Base-by-base conservation (phyloP, 1,284 basidiomycete genomes). In the Pseudozyma hubeiensis region DNA sequence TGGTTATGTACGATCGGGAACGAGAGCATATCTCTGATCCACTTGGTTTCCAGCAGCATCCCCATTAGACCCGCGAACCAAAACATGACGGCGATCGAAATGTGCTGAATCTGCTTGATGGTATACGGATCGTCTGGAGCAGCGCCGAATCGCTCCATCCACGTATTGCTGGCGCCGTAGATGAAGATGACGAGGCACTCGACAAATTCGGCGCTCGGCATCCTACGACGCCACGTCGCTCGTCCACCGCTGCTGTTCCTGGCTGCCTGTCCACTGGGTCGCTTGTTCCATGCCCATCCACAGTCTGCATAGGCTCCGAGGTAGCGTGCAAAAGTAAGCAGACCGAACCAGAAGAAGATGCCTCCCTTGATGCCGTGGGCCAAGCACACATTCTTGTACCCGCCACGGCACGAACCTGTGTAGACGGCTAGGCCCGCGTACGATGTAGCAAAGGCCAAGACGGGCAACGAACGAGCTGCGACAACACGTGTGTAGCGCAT, bases 61-160 rank as follows among this genome's bases (percentile, higher is more conserved):
- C 94, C 95, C 13, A 94, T 85, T 4, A 94, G 87, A 5, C 95
- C 95, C 10, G 92, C 93, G 79, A 94, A 96, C 90, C 93, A 97
- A 86, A 96, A 97, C 94, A 95, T 96, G 78, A 90, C 84, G 9
- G 94, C 94, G 68, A 98, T 97, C 60, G 91, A 90, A 72, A 97
- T 96, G 84, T 98, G 96, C 84, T 98, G 94, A 19, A 97, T 89
- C 84, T 97, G 90, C 86, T 96, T 97, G 51, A 94, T 92, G 1
- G 92, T 92, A 85, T 89, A 97, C 4, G 94, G 93, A 81, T 92
- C 90, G 17, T 92, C 93, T 0, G 91, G 85, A 19, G 89, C 85
- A 0, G 91, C 91, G 8, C 94, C 94, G 77, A 97, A 93, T 5
- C 84, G 89, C 85, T 98, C 95, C 92, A 98, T 94, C 93, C 94